A percentile compares a stretch with the other conserved stretches of the same genome.
These are phyloP conservation scores for Striga asiatica DNA, from an alignment of 257 asterid species.

Conservation along the genomic window DNA sequence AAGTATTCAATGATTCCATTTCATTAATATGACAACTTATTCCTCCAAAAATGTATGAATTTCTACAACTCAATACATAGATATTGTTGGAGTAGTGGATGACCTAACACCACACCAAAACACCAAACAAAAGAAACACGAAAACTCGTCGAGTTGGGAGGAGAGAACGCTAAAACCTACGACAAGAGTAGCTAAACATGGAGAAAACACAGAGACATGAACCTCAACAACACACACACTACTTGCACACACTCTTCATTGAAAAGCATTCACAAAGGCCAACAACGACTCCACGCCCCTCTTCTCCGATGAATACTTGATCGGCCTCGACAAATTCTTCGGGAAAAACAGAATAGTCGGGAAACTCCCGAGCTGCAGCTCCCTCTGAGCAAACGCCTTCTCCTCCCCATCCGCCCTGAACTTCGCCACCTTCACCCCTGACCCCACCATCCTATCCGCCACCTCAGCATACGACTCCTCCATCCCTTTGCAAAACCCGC, in stretches of 20 bases:
- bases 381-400: slow-evolving; percentile 55
- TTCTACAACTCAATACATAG: too few species aligned
- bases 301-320: slow-evolving; percentile 70
- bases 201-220: background rate
- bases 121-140: slow-evolving; percentile 2
- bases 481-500: slow-evolving; percentile 84
- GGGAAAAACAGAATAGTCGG: slow-evolving; percentile 73
- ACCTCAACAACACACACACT: background rate
- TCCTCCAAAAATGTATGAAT: too few species aligned
- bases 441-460: slow-evolving; percentile 49
- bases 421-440: slow-evolving; percentile 72
- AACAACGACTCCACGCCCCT: slow-evolving; percentile 70
- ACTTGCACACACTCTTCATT: slow-evolving; percentile 10
- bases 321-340: slow-evolving; percentile 46
- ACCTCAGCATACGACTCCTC: slow-evolving; percentile 60
- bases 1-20: too few species aligned
- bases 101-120: slow-evolving; percentile 14
- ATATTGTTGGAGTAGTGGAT: too few species aligned
- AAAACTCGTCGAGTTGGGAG: background rate
- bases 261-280: slow-evolving; percentile 67
- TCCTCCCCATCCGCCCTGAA: slow-evolving; percentile 83
- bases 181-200: background rate
- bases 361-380: slow-evolving; percentile 65
- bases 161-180: background rate
- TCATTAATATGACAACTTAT: too few species aligned